Evolutionary conservation across 2,329 filamentous ascomycete species (phyloP).

Genomic region (Bimuria novae-zelandiae): DNA sequence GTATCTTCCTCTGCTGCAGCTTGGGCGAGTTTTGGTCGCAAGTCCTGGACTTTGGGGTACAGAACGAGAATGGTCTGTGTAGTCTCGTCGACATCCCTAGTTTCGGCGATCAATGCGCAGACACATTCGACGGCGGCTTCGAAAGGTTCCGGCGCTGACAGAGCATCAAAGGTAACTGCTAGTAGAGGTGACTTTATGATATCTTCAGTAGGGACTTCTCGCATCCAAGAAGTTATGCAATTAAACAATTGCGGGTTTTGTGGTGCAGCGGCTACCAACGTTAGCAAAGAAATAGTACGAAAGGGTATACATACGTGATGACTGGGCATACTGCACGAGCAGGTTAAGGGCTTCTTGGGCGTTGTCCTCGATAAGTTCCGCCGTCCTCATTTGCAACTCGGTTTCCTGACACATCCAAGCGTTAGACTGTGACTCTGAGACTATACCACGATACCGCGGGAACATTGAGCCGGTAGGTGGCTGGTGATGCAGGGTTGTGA

Average conservation of each 20-base stretch:
- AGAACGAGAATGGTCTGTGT: constrained; percentile 79
- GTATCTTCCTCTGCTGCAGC: constrained; percentile 79
- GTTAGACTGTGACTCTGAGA: constrained; percentile 50
- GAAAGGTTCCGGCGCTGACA: constrained; percentile 77
- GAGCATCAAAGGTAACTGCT: constrained; percentile 75
- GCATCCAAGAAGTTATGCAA: constrained; percentile 95
- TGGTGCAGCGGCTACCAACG: constrained; percentile 64
- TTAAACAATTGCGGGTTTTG: constrained; percentile 90
- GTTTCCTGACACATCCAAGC: constrained; percentile 72
- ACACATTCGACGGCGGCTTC: constrained; percentile 90
- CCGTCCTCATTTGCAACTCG: constrained; percentile 83
- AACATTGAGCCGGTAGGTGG: constrained; percentile 45
- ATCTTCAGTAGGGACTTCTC: constrained; percentile 83
- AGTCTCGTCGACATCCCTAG: constrained; percentile 89
- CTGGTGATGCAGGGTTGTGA: constrained; percentile 41
- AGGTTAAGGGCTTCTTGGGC: constrained; percentile 84
- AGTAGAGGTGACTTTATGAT: constrained; percentile 86
- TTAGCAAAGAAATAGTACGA: background rate
- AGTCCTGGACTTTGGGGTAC: constrained; percentile 76
- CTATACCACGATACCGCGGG: constrained; percentile 39
- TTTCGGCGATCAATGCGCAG: constrained; percentile 89
- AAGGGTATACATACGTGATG: constrained; percentile 69
- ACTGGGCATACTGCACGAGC: constrained; percentile 87
- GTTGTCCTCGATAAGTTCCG: constrained; percentile 89
- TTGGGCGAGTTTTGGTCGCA: constrained; percentile 76